Percentiles rank a stretch among this genome's conserved stretches.
Evolutionary conservation across 305 asterid species (phyloP).

Genomic region (Solanum hybrid): DNA sequence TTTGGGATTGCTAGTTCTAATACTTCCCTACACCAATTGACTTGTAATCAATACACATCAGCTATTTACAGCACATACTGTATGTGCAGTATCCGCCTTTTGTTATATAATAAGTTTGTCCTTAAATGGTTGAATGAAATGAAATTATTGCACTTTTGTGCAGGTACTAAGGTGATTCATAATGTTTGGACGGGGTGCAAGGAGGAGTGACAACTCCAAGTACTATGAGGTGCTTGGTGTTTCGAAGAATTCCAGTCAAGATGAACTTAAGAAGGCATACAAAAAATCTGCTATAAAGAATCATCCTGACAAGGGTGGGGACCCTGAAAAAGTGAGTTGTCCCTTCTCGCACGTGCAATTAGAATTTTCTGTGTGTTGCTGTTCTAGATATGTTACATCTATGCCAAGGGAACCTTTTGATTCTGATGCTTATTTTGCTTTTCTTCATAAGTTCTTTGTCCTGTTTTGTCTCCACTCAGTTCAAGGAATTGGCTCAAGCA

Average conservation of each 20-base stretch:
- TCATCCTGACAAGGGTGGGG: conserved; percentile 75
- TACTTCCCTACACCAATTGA: not conserved
- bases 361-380: not conserved
- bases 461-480: conserved; percentile 23
- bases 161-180: not conserved
- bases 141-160: not conserved
- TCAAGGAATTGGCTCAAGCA: conserved; percentile 58
- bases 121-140: not conserved
- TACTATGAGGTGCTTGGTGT: conserved; percentile 55
- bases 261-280: conserved; percentile 57
- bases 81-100: not conserved
- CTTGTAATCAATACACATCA: not conserved
- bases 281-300: conserved; percentile 62
- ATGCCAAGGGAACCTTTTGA: not conserved
- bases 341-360: not conserved
- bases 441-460: not conserved
- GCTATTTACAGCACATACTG: not conserved
- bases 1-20: not conserved
- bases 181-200: conserved; percentile 48
- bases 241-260: conserved; percentile 35
- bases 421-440: not conserved
- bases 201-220: conserved; percentile 35
- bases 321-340: conserved; percentile 49
- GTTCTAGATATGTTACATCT: not conserved
- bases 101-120: not conserved